Evolutionary conservation across 768 basidiomycete genomes (phyloP).

Genomic region (Russula sp.): DNA sequence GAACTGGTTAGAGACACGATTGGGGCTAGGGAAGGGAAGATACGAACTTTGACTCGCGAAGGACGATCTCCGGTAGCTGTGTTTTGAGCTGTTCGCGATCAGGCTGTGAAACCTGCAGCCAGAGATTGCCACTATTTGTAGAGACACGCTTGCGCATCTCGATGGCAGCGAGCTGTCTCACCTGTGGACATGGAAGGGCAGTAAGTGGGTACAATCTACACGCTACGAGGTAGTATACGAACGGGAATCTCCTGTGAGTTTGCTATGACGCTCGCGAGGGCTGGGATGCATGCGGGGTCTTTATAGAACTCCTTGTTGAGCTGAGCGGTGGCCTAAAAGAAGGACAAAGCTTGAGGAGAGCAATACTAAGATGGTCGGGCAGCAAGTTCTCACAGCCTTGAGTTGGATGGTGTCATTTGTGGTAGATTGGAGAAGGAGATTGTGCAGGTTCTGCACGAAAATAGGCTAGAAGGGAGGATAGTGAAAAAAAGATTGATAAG

Average conservation of each 20-base stretch:
- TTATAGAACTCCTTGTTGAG: slow-evolving; percentile 94
- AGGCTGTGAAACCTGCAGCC: slow-evolving; percentile 62
- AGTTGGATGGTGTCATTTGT: slow-evolving; percentile 84
- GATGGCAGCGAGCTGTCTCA: slow-evolving; percentile 94
- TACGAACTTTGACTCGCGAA: slow-evolving; percentile 71
- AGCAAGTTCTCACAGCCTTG: slow-evolving; percentile 64
- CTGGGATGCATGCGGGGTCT: slow-evolving; percentile 83
- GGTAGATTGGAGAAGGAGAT: slow-evolving; percentile 78
- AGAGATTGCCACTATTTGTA: slow-evolving; percentile 73
- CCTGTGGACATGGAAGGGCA: slow-evolving; percentile 39
- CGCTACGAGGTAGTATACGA: slow-evolving; percentile 32
- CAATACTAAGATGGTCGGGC: slow-evolving; percentile 14
- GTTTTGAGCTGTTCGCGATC: slow-evolving; percentile 80
- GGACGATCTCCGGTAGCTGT: slow-evolving; percentile 70
- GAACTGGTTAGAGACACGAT: slow-evolving; percentile 9
- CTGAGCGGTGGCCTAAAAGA: slow-evolving; percentile 74
- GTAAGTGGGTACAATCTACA: not conserved
- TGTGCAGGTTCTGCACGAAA: slow-evolving; percentile 78
- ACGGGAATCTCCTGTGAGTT: slow-evolving; percentile 81
- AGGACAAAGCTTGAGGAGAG: not conserved
- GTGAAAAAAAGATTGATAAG: not conserved
- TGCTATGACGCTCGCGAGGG: slow-evolving; percentile 80
- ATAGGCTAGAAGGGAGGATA: slow-evolving; percentile 40
- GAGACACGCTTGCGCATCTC: slow-evolving; percentile 91
- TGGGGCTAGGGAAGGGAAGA: slow-evolving; percentile 7